Base-by-base conservation (phyloP, 1,139 yeast genomes). In the Arxiozyma bovina region DNA sequence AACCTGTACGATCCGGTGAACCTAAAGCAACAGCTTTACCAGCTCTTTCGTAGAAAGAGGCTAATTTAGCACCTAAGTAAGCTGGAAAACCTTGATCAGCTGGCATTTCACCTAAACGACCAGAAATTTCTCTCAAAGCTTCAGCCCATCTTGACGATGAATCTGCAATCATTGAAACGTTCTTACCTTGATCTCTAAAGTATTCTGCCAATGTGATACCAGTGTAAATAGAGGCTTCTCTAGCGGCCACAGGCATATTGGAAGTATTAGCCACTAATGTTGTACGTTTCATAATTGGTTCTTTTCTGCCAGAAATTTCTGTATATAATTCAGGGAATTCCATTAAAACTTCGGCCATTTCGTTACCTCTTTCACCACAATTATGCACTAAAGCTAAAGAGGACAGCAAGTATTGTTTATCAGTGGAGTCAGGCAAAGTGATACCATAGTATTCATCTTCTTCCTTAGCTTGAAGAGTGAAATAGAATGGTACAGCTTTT, bases 41-140 rank as follows among this genome's bases (percentile, higher is more conserved):
- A 50, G 99, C 99, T 80, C 99, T 90, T 78, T 93, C 99, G 74
- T 93, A 93, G 82, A 93, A 93, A 55, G 98, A 93, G 55, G 99
- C 98, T 69, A 93, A 81, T 73, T 93, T 93, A 54, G 99, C 96
- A 77, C 99, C 99, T 73, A 93, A 81, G 73, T 94, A 93, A 56
- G 99, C 99, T 60, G 99, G 99, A 94, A 91, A 93, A 80, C 99
- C 99, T 79, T 94, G 99, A 77, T 93, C 99, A 59, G 99, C 99
- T 71, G 99, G 99, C 99, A 93, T 93, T 79, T 94, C 99, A 75
- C 99, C 99, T 73, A 93, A 80, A 81, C 99, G 95, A 82, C 99
- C 99, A 54, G 98, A 91, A 73, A 93, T 85, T 81, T 93, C 99
- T 85, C 99, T 90, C 72, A 93, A 81, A 58, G 99, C 99, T 77